These are phyloP conservation scores for Larix kaempferi DNA, from an alignment of 75 land plant species.

Conservation along the genomic window DNA sequence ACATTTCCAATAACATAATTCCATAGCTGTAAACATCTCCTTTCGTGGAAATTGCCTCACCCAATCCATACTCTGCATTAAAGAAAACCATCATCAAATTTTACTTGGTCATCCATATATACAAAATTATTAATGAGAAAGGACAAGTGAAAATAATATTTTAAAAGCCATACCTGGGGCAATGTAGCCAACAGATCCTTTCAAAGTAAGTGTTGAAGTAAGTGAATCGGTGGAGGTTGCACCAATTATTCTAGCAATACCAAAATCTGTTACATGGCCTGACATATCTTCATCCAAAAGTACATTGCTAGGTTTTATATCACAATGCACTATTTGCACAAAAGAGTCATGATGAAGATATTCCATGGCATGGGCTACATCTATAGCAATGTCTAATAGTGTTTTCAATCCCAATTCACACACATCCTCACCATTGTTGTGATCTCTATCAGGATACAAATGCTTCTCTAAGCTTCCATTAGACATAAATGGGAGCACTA, in stretches of 20 bases:
- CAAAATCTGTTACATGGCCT: constrained; percentile 5
- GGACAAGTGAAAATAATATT: neutral
- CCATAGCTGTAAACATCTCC: constrained; percentile 36
- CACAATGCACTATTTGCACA: too few species aligned
- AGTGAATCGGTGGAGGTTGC: neutral
- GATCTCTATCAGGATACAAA: neutral
- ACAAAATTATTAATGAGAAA: neutral
- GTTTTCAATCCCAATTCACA: neutral
- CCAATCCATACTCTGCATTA: constrained; percentile 21
- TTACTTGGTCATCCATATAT: neutral
- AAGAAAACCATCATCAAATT: neutral
- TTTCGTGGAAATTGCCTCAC: constrained; percentile 12
- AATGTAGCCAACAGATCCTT: constrained; percentile 3
- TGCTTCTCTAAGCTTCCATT: constrained; percentile 6
- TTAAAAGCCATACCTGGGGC: neutral
- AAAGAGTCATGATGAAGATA: too few species aligned
- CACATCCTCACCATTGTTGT: neutral
- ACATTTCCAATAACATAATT: constrained; percentile 23
- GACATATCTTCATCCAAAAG: constrained; percentile 7
- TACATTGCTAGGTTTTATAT: constrained; percentile 10
- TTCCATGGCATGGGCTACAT: too few species aligned
- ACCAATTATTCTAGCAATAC: constrained; percentile 10
- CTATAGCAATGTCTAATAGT: too few species aligned
- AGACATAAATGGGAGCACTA: neutral
- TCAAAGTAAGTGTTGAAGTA: neutral